A percentile compares a stretch with the other conserved stretches of the same genome.
Conservation (phyloP, 352 stramenopile genomes). For the Chrysophaeum taylorii region DNA sequence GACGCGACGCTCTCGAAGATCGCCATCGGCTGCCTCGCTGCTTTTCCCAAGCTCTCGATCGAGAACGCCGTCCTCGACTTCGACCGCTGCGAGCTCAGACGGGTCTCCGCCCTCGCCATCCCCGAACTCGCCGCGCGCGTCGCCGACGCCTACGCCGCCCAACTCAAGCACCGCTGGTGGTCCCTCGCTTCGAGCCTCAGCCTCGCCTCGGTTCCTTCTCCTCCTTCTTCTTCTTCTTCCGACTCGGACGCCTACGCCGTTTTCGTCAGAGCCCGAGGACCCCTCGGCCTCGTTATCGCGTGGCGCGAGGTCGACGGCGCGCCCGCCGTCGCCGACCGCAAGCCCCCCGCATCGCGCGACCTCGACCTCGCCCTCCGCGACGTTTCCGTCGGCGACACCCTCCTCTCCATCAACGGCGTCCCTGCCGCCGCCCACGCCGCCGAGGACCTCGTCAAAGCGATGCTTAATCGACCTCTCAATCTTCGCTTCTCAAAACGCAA, state of each 20-base stretch:
- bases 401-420: background rate
- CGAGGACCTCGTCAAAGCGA: background rate
- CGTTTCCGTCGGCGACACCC: background rate
- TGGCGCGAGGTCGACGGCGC: background rate
- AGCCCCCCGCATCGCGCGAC: background rate
- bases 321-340: background rate
- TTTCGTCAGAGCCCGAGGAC: background rate
- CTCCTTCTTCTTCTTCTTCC: background rate
- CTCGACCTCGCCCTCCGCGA: background rate
- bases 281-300: background rate
- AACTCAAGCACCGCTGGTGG: slow-evolving; percentile 10
- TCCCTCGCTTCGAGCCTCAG: background rate
- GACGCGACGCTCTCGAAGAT: background rate
- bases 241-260: background rate
- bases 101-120: background rate
- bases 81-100: background rate
- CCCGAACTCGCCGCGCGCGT: background rate
- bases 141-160: background rate
- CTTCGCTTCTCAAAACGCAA: background rate
- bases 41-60: background rate
- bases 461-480: background rate
- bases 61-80: background rate
- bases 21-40: background rate
- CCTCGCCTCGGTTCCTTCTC: background rate
- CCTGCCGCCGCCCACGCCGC: background rate